phyloP scores from a whole-genome alignment of 2,329 filamentous ascomycete genomes.

The Clarireedia paspali region DNA sequence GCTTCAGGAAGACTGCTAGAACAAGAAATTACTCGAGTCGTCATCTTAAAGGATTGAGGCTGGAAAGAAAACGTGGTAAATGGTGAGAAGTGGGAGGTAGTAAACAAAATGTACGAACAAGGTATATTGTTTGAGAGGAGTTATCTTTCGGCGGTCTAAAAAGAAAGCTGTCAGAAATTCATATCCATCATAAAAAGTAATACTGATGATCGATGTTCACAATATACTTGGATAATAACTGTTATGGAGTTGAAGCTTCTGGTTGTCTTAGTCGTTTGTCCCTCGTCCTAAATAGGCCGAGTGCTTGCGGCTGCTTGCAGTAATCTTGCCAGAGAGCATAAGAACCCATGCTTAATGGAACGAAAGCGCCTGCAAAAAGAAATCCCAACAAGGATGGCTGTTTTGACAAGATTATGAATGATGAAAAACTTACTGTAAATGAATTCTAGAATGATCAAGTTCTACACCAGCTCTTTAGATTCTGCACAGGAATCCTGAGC shows the following conservation, averaged over 20 bases:
- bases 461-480: too few species aligned
- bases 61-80: neutral
- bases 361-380: too few species aligned
- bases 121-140: slow-evolving; percentile 1
- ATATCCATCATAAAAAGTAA: slow-evolving; percentile 1
- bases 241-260: slow-evolving; percentile 8
- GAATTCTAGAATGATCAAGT: too few species aligned
- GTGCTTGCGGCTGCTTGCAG: slow-evolving; percentile 16
- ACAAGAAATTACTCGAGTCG: slow-evolving; percentile 2
- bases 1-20: slow-evolving; percentile 1
- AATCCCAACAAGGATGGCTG: too few species aligned
- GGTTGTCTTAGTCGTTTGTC: slow-evolving; percentile 18
- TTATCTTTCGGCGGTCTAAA: neutral
- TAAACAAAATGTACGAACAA: slow-evolving; percentile 9
- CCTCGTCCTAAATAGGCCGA: slow-evolving; percentile 16
- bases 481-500: too few species aligned
- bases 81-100: neutral
- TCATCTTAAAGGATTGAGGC: neutral
- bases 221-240: slow-evolving; percentile 1
- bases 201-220: neutral
- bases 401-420: too few species aligned
- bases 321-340: neutral
- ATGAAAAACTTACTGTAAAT: too few species aligned
- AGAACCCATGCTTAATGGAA: too few species aligned
- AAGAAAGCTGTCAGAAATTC: neutral